Evolutionary conservation across 352 stramenopile species (phyloP), one percentile per base, ranked within the genome.

Genomic region (Elongisporangium undulatum): DNA sequence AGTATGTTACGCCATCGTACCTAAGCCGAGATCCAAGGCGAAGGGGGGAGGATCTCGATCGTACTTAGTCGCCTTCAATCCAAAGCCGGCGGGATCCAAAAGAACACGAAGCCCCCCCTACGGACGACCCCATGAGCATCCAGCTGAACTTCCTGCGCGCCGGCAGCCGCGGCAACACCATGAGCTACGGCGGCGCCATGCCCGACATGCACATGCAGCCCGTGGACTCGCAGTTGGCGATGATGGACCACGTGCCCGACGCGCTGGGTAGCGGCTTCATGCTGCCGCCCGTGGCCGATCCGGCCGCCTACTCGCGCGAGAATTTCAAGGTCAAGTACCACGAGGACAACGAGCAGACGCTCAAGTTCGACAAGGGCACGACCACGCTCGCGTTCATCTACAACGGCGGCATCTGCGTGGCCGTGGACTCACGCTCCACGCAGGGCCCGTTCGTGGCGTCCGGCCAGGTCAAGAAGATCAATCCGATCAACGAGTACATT

Each of bases 351-450:
- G 74, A 95, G 50, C 96, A 99, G 72, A 79, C 79, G 55, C 79
- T 99, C 57, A 93, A 98, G 77, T 99, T 99, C 71, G 96, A 94
- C 53, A 99, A 99, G 77, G 98, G 98, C 55, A 99, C 98, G 48
- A 99, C 98, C 13, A 99, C 97, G 34, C 85, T 99, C 16, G 97
- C 97, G 34, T 99, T 99, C 82, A 99, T 99, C 79, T 99, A 99
- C 81, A 84, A 99, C 63, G 93, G 93, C 50, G 94, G 97, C 53
- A 98, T 99, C 64, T 88, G 99, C 64, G 96, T 99, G 24, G 96
- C 92, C 55, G 98, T 99, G 38, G 98, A 99, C 82, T 99, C 97
- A 58, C 92, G 98, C 63, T 98, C 96, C 38, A 99, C 97, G 26
- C 98, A 99, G 92, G 98, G 98, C 9, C 82, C 95, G 34, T 99